A percentile compares a stretch with the other conserved stretches of the same genome.
Conservation (phyloP, 2,329 filamentous ascomycete genomes). For the Onygenales sp. region DNA sequence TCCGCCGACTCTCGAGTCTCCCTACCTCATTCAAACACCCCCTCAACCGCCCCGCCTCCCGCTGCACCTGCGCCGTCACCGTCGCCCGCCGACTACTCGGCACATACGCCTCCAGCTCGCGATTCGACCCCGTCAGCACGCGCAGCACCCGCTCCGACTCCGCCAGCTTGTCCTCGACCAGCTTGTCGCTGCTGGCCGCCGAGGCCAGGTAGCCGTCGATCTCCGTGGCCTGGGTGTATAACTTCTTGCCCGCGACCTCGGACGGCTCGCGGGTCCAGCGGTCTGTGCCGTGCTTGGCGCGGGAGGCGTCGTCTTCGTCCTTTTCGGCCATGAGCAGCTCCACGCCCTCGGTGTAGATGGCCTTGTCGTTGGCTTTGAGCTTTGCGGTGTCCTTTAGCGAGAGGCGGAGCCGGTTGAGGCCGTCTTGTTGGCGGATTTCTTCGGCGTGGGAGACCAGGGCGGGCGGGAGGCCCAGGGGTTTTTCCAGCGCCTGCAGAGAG, state of each 20-base stretch:
- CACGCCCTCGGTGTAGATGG: slow-evolving; percentile 73
- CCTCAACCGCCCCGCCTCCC: slow-evolving; percentile 66
- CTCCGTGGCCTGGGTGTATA: slow-evolving; percentile 66
- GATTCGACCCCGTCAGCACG: slow-evolving; percentile 69
- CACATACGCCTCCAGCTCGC: slow-evolving; percentile 77
- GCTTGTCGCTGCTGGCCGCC: slow-evolving; percentile 55
- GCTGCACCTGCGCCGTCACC: slow-evolving; percentile 71
- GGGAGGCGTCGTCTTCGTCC: slow-evolving; percentile 68
- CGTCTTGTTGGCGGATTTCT: slow-evolving; percentile 85
- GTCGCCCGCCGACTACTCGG: slow-evolving; percentile 72
- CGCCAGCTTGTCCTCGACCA: slow-evolving; percentile 69
- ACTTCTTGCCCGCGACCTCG: slow-evolving; percentile 57
- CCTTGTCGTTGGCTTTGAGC: slow-evolving; percentile 68
- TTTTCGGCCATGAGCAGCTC: slow-evolving; percentile 69
- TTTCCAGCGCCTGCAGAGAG: slow-evolving; percentile 87
- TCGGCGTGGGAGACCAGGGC: slow-evolving; percentile 82
- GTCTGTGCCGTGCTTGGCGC: slow-evolving; percentile 74
- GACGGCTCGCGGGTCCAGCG: slow-evolving; percentile 68
- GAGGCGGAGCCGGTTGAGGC: slow-evolving; percentile 63
- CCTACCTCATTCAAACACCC: slow-evolving; percentile 76
- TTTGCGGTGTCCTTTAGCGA: slow-evolving; percentile 86
- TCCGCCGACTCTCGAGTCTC: slow-evolving; percentile 69
- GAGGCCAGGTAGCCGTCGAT: slow-evolving; percentile 80
- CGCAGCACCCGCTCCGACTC: slow-evolving; percentile 65
- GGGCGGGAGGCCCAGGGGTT: slow-evolving; percentile 81